Conservation (phyloP, 1,284 basidiomycete species). For the Puccinia brachypodii region DNA sequence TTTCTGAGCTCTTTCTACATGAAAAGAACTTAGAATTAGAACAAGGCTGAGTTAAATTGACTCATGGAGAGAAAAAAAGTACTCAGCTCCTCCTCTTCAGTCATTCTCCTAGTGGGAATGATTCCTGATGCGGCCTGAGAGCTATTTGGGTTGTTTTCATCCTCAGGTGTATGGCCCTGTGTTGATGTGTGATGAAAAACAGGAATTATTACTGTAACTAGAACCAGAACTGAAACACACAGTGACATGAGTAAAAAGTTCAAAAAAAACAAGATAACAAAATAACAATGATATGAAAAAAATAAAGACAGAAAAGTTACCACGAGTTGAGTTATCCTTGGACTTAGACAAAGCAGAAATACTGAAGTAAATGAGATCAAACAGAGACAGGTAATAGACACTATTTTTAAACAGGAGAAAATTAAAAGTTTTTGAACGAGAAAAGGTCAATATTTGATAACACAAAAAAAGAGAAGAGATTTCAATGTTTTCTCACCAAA, state of each 20-base stretch:
- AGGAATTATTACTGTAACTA: no score
- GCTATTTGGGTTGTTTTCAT: background rate
- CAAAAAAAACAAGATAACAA: no score
- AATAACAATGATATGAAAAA: no score
- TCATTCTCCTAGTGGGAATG: background rate
- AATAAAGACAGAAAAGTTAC: no score
- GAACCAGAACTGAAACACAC: no score
- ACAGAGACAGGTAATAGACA: background rate
- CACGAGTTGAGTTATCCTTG: background rate
- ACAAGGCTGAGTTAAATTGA: background rate
- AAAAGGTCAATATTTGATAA: background rate
- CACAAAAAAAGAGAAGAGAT: background rate
- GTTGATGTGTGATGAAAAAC: no score
- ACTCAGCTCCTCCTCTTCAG: constrained; percentile 3
- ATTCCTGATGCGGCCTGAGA: background rate
- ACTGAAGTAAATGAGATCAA: background rate
- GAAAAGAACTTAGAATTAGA: background rate
- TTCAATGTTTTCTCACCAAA: background rate
- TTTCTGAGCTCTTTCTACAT: constrained; percentile 6
- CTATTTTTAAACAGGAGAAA: background rate
- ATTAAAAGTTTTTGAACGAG: no score
- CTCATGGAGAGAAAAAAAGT: background rate
- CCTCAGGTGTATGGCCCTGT: background rate
- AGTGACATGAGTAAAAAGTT: no score
- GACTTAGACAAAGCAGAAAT: background rate